Evolutionary conservation across 495 filamentous ascomycete species (phyloP).

Genomic region (Coniosporium apollinis): DNA sequence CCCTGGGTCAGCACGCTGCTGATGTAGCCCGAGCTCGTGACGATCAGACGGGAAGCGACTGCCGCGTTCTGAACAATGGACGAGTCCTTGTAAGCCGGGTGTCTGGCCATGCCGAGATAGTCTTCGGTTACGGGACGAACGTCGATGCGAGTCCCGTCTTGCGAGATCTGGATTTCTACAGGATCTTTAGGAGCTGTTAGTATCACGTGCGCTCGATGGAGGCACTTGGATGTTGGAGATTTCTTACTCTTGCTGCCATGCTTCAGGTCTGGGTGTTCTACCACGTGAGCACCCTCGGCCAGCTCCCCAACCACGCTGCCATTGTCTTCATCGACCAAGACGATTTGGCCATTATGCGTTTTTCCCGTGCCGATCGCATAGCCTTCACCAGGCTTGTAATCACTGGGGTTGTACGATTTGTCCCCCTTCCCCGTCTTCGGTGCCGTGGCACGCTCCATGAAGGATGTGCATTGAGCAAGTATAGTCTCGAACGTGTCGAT

Average conservation of each 20-base stretch:
- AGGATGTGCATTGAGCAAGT: constrained; percentile 85
- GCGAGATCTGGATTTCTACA: constrained; percentile 73
- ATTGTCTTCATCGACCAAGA: constrained; percentile 91
- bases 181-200: constrained; percentile 40
- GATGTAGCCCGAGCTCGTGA: constrained; percentile 65
- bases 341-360: constrained; percentile 50
- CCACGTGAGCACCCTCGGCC: constrained; percentile 60
- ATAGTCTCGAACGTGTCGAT: constrained; percentile 95
- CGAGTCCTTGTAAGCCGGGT: constrained; percentile 78
- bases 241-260: constrained; percentile 76
- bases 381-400: constrained; percentile 62
- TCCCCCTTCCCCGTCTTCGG: constrained; percentile 35
- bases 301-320: constrained; percentile 86
- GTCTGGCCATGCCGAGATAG: constrained; percentile 61
- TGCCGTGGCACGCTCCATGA: constrained; percentile 53
- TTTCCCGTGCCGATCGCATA: constrained; percentile 35
- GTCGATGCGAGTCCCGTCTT: constrained; percentile 52
- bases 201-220: constrained; percentile 1
- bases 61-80: constrained; percentile 80
- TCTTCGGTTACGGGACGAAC: constrained; percentile 64
- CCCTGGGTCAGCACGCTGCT: constrained; percentile 57
- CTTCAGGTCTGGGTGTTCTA: constrained; percentile 55
- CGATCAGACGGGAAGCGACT: constrained; percentile 79
- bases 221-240: neutral
- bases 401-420: constrained; percentile 61